Percentiles rank a stretch among this genome's conserved stretches.
These are phyloP conservation scores for Aspergillus pseudoterreus DNA, from an alignment of 2,329 filamentous ascomycete genomes.

Conservation along the genomic window DNA sequence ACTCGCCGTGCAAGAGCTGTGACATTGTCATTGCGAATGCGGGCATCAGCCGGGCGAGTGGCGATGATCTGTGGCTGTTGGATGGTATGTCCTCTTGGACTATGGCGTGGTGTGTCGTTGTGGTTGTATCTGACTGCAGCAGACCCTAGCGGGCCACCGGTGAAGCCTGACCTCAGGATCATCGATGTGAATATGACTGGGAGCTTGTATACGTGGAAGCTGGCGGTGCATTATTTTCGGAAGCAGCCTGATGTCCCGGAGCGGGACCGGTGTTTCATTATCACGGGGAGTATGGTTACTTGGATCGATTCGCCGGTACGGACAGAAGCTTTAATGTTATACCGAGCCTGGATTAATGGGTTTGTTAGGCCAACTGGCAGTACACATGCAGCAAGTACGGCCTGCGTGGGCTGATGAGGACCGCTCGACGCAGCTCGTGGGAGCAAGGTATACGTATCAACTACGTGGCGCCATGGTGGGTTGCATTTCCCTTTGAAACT, in stretches of 20 bases:
- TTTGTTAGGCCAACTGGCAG: slow-evolving; percentile 29
- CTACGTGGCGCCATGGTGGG: slow-evolving; percentile 46
- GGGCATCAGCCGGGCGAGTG: slow-evolving; percentile 35
- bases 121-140: background rate
- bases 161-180: slow-evolving; percentile 42
- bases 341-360: background rate
- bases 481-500: slow-evolving; percentile 9
- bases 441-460: slow-evolving; percentile 47
- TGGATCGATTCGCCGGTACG: slow-evolving; percentile 44
- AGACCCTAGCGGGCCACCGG: slow-evolving; percentile 14
- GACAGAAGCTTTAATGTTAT: background rate
- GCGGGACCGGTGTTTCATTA: slow-evolving; percentile 48
- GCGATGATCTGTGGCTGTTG: slow-evolving; percentile 38
- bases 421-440: slow-evolving; percentile 34
- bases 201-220: slow-evolving; percentile 45
- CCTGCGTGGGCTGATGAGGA: slow-evolving; percentile 43
- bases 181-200: slow-evolving; percentile 42
- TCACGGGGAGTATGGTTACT: slow-evolving; percentile 47
- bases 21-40: slow-evolving; percentile 50
- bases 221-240: slow-evolving; percentile 47
- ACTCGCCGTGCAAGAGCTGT: slow-evolving; percentile 38
- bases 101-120: background rate
- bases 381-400: slow-evolving; percentile 47
- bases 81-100: slow-evolving; percentile 22
- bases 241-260: slow-evolving; percentile 34